Evolutionary conservation across 257 asterid species (phyloP).

Genomic region (Gentiana dahurica): DNA sequence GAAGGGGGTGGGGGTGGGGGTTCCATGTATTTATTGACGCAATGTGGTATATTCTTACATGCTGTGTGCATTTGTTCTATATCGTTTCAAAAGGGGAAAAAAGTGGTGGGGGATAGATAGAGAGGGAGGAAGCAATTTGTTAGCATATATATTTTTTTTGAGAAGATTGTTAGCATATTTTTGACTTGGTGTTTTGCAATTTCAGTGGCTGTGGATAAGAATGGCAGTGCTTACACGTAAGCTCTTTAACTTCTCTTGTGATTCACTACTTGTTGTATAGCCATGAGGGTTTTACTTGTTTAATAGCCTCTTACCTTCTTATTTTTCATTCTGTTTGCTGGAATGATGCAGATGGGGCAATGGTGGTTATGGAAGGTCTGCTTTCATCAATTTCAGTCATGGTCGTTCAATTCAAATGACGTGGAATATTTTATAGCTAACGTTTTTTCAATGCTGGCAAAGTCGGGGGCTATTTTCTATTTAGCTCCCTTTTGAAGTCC

Average conservation of each 20-base stretch:
- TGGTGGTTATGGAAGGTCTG: conserved; percentile 98
- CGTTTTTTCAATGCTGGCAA: no score
- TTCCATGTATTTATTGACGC: no score
- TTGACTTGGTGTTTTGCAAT: conserved; percentile 21
- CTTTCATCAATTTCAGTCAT: conserved; percentile 6
- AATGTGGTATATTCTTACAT: no score
- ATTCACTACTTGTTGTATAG: conserved; percentile 4
- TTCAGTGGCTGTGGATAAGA: conserved; percentile 88
- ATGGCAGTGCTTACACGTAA: conserved; percentile 94
- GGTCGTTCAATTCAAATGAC: background rate
- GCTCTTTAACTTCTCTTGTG: conserved; percentile 22
- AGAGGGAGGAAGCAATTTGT: background rate
- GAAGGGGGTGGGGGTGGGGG: no score
- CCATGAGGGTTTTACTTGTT: background rate
- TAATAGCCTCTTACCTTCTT: background rate
- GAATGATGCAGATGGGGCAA: conserved; percentile 73
- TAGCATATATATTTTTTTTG: background rate
- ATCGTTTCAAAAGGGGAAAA: no score
- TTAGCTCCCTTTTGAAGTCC: background rate
- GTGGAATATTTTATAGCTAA: background rate
- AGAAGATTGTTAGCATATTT: conserved; percentile 1
- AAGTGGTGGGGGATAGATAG: no score
- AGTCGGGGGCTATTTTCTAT: background rate
- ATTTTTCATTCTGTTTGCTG: conserved; percentile 1
- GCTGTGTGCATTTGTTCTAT: no score